phyloP scores from a whole-genome alignment of 2,329 filamentous ascomycete species.

The Cordyceps cicadae region DNA sequence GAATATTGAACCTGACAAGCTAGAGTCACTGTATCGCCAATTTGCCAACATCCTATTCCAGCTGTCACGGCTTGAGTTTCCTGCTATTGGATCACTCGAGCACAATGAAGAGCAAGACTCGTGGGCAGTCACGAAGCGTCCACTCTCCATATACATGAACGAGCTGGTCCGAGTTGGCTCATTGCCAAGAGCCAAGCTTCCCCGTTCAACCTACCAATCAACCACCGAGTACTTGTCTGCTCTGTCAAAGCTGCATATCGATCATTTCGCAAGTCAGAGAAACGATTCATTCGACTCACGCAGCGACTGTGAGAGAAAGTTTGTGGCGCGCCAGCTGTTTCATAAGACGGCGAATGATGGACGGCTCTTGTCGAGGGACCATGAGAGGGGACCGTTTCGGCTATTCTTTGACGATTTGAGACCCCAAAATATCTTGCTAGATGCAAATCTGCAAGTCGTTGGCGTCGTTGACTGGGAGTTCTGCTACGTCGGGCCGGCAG shows the following conservation, averaged over 20 bases:
- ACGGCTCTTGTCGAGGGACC: not conserved
- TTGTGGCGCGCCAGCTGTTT: not conserved
- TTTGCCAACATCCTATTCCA: conserved; percentile 5
- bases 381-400: not conserved
- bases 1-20: conserved; percentile 6
- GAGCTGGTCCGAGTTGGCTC: not conserved
- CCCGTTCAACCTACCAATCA: not conserved
- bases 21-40: conserved; percentile 11
- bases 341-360: not conserved
- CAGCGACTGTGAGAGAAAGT: not conserved
- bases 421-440: not conserved
- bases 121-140: not conserved
- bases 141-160: not conserved
- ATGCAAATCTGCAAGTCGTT: not conserved
- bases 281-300: not conserved
- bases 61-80: not conserved
- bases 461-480: not conserved
- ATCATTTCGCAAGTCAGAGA: not conserved
- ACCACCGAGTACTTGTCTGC: not conserved
- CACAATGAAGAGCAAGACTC: not conserved
- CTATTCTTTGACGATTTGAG: conserved; percentile 1
- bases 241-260: not conserved
- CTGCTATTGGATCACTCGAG: not conserved
- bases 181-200: not conserved
- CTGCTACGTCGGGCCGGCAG: not conserved